A percentile compares a stretch with the other conserved stretches of the same genome.
Evolutionary conservation across 2,329 filamentous ascomycete species (phyloP).

Genomic region (Penicillium sp.): DNA sequence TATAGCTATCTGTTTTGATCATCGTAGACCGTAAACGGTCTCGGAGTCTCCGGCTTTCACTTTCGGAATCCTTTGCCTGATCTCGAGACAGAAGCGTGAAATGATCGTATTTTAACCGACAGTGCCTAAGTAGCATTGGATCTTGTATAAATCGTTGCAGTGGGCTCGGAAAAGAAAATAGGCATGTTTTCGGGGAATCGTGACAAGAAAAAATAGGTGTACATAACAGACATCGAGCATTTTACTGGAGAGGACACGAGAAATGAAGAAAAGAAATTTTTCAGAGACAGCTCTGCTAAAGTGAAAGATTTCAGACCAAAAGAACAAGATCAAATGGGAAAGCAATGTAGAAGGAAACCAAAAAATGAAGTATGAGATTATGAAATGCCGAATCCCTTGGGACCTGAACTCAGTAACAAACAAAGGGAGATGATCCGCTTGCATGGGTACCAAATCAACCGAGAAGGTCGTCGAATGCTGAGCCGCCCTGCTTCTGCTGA

Average conservation of each 20-base stretch:
- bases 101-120: neutral
- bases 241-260: neutral
- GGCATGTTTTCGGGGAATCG: neutral
- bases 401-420: neutral
- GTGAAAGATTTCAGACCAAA: neutral
- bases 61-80: too few species aligned
- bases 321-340: neutral
- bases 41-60: neutral
- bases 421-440: neutral
- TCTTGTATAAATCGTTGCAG: neutral
- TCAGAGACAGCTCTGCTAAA: conserved; percentile 14
- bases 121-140: neutral
- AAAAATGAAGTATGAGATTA: conserved; percentile 4
- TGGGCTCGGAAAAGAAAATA: neutral
- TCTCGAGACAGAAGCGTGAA: neutral
- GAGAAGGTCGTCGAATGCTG: conserved; percentile 42
- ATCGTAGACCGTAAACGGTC: neutral
- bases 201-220: neutral
- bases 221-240: neutral
- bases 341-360: neutral
- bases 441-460: conserved; percentile 26
- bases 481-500: conserved; percentile 32
- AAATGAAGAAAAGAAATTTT: conserved; percentile 6
- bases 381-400: neutral
- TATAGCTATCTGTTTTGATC: neutral